phyloP scores from a whole-genome alignment of 768 basidiomycete species.

The Boletellus ananiceps region DNA sequence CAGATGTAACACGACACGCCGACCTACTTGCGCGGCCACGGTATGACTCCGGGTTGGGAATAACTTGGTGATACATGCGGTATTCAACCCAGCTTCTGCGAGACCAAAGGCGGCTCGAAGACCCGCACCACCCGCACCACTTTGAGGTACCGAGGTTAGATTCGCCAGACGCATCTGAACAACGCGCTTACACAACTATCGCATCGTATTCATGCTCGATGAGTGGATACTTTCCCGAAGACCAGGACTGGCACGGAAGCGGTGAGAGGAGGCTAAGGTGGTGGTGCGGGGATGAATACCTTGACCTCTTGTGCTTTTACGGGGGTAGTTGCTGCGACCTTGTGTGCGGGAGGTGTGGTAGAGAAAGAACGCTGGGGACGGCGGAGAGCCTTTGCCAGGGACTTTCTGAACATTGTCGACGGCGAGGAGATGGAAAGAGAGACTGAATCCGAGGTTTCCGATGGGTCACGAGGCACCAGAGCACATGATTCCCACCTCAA shows the following conservation, averaged over 20 bases:
- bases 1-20: neutral
- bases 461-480: constrained; percentile 11
- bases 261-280: constrained; percentile 2
- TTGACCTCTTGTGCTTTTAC: constrained; percentile 79
- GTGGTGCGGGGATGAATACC: constrained; percentile 37
- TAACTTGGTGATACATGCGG: constrained; percentile 97
- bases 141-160: constrained; percentile 31
- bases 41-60: constrained; percentile 99
- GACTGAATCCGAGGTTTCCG: constrained; percentile 4
- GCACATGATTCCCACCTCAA: constrained; percentile 20
- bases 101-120: constrained; percentile 97
- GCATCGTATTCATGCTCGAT: constrained; percentile 99
- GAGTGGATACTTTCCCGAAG: constrained; percentile 87
- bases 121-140: constrained; percentile 97
- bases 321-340: constrained; percentile 66
- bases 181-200: constrained; percentile 83
- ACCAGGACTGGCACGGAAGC: constrained; percentile 51
- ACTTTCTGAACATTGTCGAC: constrained; percentile 59
- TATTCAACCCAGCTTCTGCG: constrained; percentile 97
- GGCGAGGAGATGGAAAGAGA: constrained; percentile 6
- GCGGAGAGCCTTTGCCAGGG: constrained; percentile 49
- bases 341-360: constrained; percentile 53
- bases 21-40: constrained; percentile 87
- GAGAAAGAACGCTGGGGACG: constrained; percentile 60
- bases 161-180: neutral